Conservation (phyloP, 164 flowering plant genomes). For the Vitis vinifera region ASM3070453v1 NC_081817.1:3165001-3165500, state of each 20-base stretch:
- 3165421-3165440: conserved; percentile 42
- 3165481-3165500: no score
- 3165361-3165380: conserved; percentile 83
- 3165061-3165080: no score
- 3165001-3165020: no score
- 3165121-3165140: neutral
- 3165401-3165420: conserved; percentile 85
- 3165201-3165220: conserved; percentile 89
- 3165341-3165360: conserved; percentile 97
- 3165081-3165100: no score
- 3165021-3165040: no score
- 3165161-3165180: neutral
- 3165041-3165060: no score
- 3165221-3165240: conserved; percentile 92
- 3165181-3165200: neutral
- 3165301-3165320: conserved; percentile 80
- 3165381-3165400: conserved; percentile 92
- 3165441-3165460: no score
- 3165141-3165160: neutral
- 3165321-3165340: conserved; percentile 99
- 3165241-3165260: conserved; percentile 94
- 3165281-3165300: conserved; percentile 93
- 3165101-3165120: neutral
- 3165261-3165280: conserved; percentile 96
- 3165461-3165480: no score